Evolutionary conservation across 2,329 filamentous ascomycete genomes (phyloP), one percentile per base, ranked within the genome.

Genomic region (Claviceps sp.): DNA sequence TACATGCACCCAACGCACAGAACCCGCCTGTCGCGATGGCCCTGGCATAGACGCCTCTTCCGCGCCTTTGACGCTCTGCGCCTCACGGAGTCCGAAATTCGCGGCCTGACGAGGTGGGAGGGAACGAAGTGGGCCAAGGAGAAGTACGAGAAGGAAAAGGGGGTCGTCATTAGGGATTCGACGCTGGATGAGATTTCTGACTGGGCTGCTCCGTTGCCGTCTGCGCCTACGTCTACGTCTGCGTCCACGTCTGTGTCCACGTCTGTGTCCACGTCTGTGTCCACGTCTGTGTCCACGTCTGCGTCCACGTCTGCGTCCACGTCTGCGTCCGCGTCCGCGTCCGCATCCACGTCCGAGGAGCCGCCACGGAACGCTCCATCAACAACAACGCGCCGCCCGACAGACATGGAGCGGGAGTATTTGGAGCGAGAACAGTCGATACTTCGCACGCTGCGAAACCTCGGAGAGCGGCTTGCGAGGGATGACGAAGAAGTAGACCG

Each of bases 121-220:
- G 86, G 86, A 53, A 90, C 86, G 9, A 81, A 83, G 55, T 90
- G 86, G 86, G 86, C 86, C 55, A 84, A 88, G 63, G 84, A 89
- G 63, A 79, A 85, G 51, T 91, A 82, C 62, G 86, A 91, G 71
- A 76, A 77, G 53, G 86, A 90, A 62, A 84, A 88, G 61, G 81
- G 81, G 37, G 75, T 85, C 54, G 69, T 68, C 34, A 88, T 91
- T 56, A 67, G 71, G 47, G 86, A 91, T 62, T 88, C 86, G 5
- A 83, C 85, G 1, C 78, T 77, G 50, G 82, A 86, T 59, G 82
- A 78, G 24, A 82, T 90, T 53, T 69, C 72, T 3, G 74, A 78
- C 54, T 88, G 77, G 76, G 59, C 60, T 46, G 64, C 67, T 50
- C 60, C 63, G n/a, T 37, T 24, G 22, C 20, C 42, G 13, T 18